Base-by-base conservation (phyloP, 768 basidiomycete genomes). In the Russula vinacea region DNA sequence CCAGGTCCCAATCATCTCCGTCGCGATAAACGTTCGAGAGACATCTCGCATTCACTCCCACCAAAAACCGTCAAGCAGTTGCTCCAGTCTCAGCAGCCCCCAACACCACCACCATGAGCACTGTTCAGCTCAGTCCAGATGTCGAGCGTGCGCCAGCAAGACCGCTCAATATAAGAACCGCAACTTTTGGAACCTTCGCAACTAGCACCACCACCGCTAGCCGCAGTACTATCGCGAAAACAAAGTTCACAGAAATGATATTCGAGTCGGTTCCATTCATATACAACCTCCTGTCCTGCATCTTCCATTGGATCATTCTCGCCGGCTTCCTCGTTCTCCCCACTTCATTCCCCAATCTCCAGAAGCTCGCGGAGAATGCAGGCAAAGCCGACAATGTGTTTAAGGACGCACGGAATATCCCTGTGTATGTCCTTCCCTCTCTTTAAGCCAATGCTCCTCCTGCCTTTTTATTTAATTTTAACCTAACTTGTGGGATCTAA, bases 281-380 rank as follows among this genome's bases (percentile, higher is more conserved):
- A 6, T 11, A 57, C 62, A 49, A 37, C 51, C 7, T 59, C 37
- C 17, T 63, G 45, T 32, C 62, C 22, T 33, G 29, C 45, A 19
- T 63, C 53, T 59, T 56, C 58, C 59, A 56, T 11, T 67, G 66
- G 66, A 37, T 67, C 29, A 8, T 58, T 37, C 66, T 67, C 19
- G 66, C 62, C 7, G 66, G 66, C 29, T 67, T 67, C 62, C 53
- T 62, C 44, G 56, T 67, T 10, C 42, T 62, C n/a, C 60, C 66
- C 35, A 44, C 54, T 39, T 56, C 66, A 47, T 67, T 67, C 47
- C 10, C 8, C 11, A 51, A 33, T 24, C 33, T 61, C 24, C n/a
- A 60, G 47, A 9, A n/a, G 5, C 3, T 58, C 19, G 44, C 16
- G 17, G 10, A 10, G 2, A 42, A 2, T 1, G n/a, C 49, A 19